Evolutionary conservation across 768 basidiomycete genomes (phyloP).

Genomic region (Agrocybe chaxingu): DNA sequence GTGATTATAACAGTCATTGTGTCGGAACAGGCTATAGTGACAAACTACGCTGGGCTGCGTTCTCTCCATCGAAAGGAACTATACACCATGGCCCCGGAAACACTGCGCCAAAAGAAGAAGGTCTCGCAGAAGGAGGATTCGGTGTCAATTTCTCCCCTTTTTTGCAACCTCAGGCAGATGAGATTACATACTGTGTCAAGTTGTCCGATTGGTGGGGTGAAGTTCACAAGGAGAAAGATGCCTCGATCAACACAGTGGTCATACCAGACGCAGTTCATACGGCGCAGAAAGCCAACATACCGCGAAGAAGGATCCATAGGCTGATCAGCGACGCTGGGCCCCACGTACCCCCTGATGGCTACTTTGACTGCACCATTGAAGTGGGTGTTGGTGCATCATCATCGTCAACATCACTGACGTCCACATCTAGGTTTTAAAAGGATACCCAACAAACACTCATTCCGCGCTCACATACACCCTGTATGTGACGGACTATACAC

Average conservation of each 20-base stretch:
- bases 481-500: conserved; percentile 68
- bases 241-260: neutral
- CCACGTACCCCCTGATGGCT: conserved; percentile 40
- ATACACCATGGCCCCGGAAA: conserved; percentile 35
- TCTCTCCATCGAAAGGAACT: conserved; percentile 33
- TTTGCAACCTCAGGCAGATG: conserved; percentile 34
- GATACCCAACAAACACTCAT: conserved; percentile 30
- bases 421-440: conserved; percentile 44
- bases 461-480: conserved; percentile 34
- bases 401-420: neutral
- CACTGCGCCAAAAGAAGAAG: conserved; percentile 32
- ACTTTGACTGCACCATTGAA: conserved; percentile 64
- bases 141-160: conserved; percentile 44
- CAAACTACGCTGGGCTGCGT: conserved; percentile 55
- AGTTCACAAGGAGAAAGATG: conserved; percentile 19
- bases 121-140: conserved; percentile 28
- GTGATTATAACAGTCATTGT: conserved; percentile 22
- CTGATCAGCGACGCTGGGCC: conserved; percentile 51
- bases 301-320: conserved; percentile 34
- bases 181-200: conserved; percentile 39
- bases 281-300: conserved; percentile 4
- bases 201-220: conserved; percentile 53
- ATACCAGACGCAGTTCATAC: conserved; percentile 2
- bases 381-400: conserved; percentile 28
- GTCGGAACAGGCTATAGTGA: conserved; percentile 45